Conservation (phyloP, 2,329 filamentous ascomycete genomes). For the Tolypocladium endophyticum region DNA sequence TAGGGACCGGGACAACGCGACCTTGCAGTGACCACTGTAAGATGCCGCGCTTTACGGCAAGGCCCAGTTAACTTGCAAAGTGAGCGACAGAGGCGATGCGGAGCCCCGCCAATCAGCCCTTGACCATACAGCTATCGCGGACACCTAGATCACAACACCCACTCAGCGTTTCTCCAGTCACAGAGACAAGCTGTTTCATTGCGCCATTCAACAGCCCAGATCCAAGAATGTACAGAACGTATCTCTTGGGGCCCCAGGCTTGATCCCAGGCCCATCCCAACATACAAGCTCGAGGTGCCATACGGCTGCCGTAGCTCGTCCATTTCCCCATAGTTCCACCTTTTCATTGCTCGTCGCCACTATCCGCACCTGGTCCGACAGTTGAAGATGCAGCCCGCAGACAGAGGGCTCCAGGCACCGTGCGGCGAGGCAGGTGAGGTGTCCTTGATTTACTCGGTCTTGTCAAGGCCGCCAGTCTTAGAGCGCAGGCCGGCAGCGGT, state of each 20-base stretch:
- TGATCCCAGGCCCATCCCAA: background rate
- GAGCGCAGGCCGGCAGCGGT: conserved; percentile 81
- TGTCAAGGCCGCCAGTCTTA: conserved; percentile 71
- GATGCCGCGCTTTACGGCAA: background rate
- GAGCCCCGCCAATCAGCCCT: background rate
- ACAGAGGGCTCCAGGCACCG: background rate
- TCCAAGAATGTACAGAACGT: background rate
- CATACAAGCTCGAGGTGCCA: background rate
- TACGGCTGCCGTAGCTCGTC: background rate
- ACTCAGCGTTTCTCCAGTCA: background rate
- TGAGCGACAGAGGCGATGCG: background rate
- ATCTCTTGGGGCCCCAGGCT: background rate
- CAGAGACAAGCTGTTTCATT: conserved; percentile 1
- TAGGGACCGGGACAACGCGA: no score
- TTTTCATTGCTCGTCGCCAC: background rate
- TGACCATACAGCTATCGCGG: background rate
- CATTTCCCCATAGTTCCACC: background rate
- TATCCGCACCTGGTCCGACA: background rate
- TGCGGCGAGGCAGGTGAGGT: background rate
- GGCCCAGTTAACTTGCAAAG: background rate
- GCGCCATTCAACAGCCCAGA: conserved; percentile 1
- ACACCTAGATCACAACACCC: background rate
- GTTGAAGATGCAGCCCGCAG: background rate
- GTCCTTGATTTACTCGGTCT: conserved; percentile 44
- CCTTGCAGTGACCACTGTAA: no score